These are phyloP conservation scores for Lobosporangium transversale DNA, from an alignment of 192 early-diverging fungal genomes.

Conservation along the genomic window DNA sequence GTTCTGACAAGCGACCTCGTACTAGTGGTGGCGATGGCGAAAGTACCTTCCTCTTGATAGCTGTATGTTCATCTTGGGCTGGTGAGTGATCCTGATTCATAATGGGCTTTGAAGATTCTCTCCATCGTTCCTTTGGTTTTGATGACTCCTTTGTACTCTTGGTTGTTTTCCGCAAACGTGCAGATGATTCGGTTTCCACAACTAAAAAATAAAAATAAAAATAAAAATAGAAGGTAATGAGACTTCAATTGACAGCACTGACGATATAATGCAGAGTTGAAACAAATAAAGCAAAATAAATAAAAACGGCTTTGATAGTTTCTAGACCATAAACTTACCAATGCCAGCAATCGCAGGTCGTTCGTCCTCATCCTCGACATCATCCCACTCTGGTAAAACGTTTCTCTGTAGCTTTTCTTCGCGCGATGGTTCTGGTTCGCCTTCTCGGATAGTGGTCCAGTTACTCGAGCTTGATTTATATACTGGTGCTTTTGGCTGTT, in stretches of 20 bases:
- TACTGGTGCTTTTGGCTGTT: slow-evolving; percentile 18
- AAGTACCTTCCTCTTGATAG: background rate
- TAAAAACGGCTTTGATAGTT: no score
- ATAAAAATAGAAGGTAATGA: background rate
- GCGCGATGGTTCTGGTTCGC: slow-evolving; percentile 29
- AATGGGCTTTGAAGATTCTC: slow-evolving; percentile 3
- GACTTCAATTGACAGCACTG: no score
- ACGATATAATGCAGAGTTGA: no score
- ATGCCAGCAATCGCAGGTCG: slow-evolving; percentile 45
- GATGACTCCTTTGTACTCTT: slow-evolving; percentile 18
- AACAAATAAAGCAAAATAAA: no score
- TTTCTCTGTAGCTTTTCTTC: slow-evolving; percentile 29
- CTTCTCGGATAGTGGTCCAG: slow-evolving; percentile 41
- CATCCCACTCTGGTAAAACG: slow-evolving; percentile 47
- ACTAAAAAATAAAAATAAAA: slow-evolving; percentile 3
- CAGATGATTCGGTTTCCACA: slow-evolving; percentile 32
- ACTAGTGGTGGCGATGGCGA: slow-evolving; percentile 19
- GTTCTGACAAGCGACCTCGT: slow-evolving; percentile 12
- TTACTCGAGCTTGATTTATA: slow-evolving; percentile 47
- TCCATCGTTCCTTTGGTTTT: slow-evolving; percentile 7
- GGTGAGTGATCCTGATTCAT: slow-evolving; percentile 14
- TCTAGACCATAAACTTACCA: no score
- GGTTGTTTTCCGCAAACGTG: slow-evolving; percentile 12
- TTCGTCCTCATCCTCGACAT: slow-evolving; percentile 51
- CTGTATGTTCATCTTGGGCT: background rate